Base-by-base conservation (phyloP, 2,329 filamentous ascomycete genomes). In the Pseudogymnoascus sp. region DNA sequence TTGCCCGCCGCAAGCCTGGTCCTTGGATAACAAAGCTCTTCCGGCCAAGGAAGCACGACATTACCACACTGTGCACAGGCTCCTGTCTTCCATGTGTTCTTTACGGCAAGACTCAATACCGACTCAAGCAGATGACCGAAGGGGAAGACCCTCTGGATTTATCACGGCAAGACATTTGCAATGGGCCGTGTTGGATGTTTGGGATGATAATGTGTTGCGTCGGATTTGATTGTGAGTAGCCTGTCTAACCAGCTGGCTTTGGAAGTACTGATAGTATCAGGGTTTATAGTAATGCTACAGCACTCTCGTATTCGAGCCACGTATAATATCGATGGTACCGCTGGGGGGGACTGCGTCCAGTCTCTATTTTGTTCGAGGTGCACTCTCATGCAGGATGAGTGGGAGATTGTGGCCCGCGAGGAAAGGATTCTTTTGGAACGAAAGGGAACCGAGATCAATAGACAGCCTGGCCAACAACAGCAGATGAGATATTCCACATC, bases 401-500 rank as follows among this genome's bases (percentile, higher is more conserved):
- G 76, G 35, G 79, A 81, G 66, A 70, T 81, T 4, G 71, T 72
- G 60, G 71, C 70, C 10, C 70, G 79, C 61, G 78, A 81, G 68
- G 62, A 68, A 19, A 53, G 38, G 3, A 46, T 65, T 4, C 63
- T 68, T n/a, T 35, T 56, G 28, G 50, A 56, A 14, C 59, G 59
- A 38, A 16, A 40, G 35, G 35, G 40, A 41, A 40, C 33, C 19
- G 59, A 31, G 22, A 62, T 46, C 59, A 61, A 35, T 38, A 64
- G n/a, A 10, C 66, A 65, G 53, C 68, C 68, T 2, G 24, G 10
- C 19, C 56, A 61, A 28, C 24, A 43, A 3, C 43, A 60, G 22
- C 67, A 66, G 33, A 71, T 71, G 69, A 66, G 50, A 65, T 71
- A 71, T 60, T 60, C 59, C 33, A 60, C 33, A 16, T 60, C 59